These are phyloP conservation scores for Candida alai DNA, from an alignment of 805 yeast genomes.

Conservation along the genomic window DNA sequence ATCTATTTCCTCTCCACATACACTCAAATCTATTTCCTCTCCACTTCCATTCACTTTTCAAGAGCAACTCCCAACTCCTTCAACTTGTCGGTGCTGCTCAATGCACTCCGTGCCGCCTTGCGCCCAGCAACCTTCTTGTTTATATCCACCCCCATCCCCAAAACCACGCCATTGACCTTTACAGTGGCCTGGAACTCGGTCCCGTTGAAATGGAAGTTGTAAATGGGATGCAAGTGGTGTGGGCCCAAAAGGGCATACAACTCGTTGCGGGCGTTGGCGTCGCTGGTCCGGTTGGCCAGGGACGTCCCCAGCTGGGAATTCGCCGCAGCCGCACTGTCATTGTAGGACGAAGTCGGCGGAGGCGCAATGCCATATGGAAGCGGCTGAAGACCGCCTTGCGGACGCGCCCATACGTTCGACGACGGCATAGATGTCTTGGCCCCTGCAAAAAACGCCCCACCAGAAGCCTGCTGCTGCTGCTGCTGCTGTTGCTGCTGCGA, in stretches of 20 bases:
- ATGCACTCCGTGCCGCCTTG: constrained; percentile 34
- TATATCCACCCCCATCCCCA: constrained; percentile 29
- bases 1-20: too few relatives aligned
- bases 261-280: constrained; percentile 24
- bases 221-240: constrained; percentile 26
- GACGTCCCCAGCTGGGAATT: not conserved
- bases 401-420: too few relatives aligned
- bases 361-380: constrained; percentile 4
- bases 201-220: constrained; percentile 18
- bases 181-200: constrained; percentile 23
- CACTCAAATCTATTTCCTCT: too few relatives aligned
- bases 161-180: constrained; percentile 22
- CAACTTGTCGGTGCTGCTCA: constrained; percentile 10
- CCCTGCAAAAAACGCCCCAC: too few relatives aligned
- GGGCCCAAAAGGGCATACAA: constrained; percentile 25
- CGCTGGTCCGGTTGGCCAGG: too few relatives aligned
- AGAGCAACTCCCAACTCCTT: constrained; percentile 9
- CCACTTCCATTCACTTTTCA: too few relatives aligned
- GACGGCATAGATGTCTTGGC: too few relatives aligned
- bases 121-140: constrained; percentile 37
- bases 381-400: not conserved
- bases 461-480: too few relatives aligned
- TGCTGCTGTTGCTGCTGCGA: too few relatives aligned
- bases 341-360: not conserved
- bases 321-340: not conserved